Evolutionary conservation across 2,329 filamentous ascomycete species (phyloP), one percentile per base, ranked within the genome.

Genomic region (Calonectria crousiana): DNA sequence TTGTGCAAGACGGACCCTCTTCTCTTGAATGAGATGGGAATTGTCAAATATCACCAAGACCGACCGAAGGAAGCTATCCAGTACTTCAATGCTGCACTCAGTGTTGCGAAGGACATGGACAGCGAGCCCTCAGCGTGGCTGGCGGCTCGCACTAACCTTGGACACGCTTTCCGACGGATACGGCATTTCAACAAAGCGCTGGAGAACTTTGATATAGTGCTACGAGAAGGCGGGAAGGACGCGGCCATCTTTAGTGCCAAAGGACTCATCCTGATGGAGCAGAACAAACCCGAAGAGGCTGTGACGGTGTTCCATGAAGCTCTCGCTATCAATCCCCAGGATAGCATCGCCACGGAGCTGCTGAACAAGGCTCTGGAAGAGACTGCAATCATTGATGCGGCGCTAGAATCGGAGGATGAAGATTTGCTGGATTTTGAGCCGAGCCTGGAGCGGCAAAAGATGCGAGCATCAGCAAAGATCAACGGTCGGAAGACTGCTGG

Each of bases 11-110:
- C 92, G 1, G 97, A 99, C 80, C 97, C 97, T 0, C 86, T 98
- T 8, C 91, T 99, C 5, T 89, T 99, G 70, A 99, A 99, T 83
- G 97, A 99, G 86, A 93, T 98, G 86, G 97, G 96, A 5, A 93
- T 98, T 5, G 95, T 98, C n/a, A 93, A 95, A 77, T 99, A 98
- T 82, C 95, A 98, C 83, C 95, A 98, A 83, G 93, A 95, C 78
- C 91, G 94, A 66, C 90, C 95, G 9, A 89, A 92, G 73, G 92
- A 94, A 30, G 95, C 97, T 0, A 92, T 95, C 13, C 89, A 92
- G 36, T 91, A 96, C 75, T 98, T 99, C 84, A 89, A 89, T 10
- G 91, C 93, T 75, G 95, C 97, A 0, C 90, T 99, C 23, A 87
- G 90, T 62, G 91, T 98, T 68, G 94, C 95, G 2, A 90, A 92